Conservation (phyloP, 805 yeast species). For the Wickerhamiella occidentalis region DNA sequence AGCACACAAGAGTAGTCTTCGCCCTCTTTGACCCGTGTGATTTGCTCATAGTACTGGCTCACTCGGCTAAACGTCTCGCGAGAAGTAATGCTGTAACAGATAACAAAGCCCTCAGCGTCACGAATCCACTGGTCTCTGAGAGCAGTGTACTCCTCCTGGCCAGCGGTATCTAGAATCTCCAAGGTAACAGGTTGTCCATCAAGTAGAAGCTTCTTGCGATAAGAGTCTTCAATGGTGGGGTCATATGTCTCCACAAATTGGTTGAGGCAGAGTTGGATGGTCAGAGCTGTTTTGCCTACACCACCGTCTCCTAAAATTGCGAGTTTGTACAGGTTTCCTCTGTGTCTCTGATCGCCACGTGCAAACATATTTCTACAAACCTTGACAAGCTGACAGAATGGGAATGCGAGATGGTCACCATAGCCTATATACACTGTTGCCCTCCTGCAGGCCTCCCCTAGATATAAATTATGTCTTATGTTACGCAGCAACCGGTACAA, state of each 20-base stretch:
- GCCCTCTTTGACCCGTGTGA: constrained; percentile 53
- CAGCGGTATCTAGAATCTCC: constrained; percentile 95
- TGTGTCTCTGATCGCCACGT: neutral
- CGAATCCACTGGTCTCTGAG: constrained; percentile 92
- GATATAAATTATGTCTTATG: too few relatives aligned
- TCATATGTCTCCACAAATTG: constrained; percentile 97
- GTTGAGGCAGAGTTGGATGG: constrained; percentile 69
- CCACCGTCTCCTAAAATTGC: constrained; percentile 99
- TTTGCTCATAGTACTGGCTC: constrained; percentile 66
- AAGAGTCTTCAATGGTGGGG: constrained; percentile 79
- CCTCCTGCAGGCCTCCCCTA: too few relatives aligned
- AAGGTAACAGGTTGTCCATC: constrained; percentile 65
- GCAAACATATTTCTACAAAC: constrained; percentile 4
- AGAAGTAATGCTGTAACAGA: constrained; percentile 82
- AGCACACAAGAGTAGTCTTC: constrained; percentile 62
- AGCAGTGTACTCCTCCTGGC: constrained; percentile 93
- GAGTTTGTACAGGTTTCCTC: constrained; percentile 44
- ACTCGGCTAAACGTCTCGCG: constrained; percentile 77
- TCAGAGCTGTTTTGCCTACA: constrained; percentile 94
- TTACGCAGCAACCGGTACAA: too few relatives aligned
- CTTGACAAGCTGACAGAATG: neutral
- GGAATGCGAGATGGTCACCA: neutral
- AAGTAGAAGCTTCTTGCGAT: constrained; percentile 71
- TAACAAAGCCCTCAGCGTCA: constrained; percentile 85
- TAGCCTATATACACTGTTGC: too few relatives aligned